These are phyloP conservation scores for Bassia scoparia DNA, from an alignment of 148 eudicot species.

Conservation along the genomic window DNA sequence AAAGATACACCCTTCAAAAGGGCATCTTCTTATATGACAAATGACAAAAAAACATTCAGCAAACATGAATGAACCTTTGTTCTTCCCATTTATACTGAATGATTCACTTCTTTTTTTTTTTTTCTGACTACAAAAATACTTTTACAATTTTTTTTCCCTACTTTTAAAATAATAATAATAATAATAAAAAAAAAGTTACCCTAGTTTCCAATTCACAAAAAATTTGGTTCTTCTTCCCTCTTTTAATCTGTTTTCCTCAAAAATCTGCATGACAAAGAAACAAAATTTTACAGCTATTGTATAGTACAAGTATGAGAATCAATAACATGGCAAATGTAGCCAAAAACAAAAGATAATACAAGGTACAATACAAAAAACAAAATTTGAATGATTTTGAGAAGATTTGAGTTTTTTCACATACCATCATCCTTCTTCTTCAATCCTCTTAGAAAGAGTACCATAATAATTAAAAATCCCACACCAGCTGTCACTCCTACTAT, in stretches of 20 bases:
- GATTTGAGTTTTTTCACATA: conserved; percentile 27
- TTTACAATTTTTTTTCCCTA: conserved; percentile 16
- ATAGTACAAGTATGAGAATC: conserved; percentile 11
- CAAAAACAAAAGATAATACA: neutral
- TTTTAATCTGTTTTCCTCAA: conserved; percentile 36
- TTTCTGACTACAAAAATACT: conserved; percentile 24
- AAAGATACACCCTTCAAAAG: conserved; percentile 6
- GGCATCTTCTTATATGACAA: conserved; percentile 27
- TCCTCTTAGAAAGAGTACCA: conserved; percentile 63
- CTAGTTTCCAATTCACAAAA: conserved; percentile 19
- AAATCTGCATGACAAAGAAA: conserved; percentile 55
- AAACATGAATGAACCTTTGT: conserved; percentile 20
- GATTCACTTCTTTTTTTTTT: conserved; percentile 12
- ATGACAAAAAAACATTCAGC: conserved; percentile 20
- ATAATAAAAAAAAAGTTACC: conserved; percentile 12
- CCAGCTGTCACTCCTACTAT: conserved; percentile 92
- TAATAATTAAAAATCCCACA: conserved; percentile 75
- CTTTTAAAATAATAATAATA: conserved; percentile 16
- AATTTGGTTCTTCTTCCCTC: conserved; percentile 18
- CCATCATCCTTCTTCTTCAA: conserved; percentile 83
- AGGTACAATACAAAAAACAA: neutral
- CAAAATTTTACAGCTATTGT: conserved; percentile 10
- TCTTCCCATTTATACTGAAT: conserved; percentile 30
- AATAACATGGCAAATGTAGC: neutral
- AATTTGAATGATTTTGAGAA: neutral